Base-by-base conservation (phyloP, 2,329 filamentous ascomycete species). In the Pestalotiopsis sp. region DNA sequence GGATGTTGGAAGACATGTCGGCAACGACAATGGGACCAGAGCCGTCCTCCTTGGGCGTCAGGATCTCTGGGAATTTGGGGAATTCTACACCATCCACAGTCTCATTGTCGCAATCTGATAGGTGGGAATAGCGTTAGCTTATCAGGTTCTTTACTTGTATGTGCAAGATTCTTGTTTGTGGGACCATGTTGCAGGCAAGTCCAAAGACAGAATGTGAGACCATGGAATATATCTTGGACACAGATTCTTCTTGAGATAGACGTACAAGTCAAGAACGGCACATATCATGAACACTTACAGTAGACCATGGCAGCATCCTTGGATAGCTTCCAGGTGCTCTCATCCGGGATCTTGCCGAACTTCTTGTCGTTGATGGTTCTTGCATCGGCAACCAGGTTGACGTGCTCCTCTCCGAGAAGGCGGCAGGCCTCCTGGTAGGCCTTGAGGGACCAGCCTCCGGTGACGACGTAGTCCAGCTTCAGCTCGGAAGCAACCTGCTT, bases 11-110 rank as follows among this genome's bases (percentile, higher is more conserved):
- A 61, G 89, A 92, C 93, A 98, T 97, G 80, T 98, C 95, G 23
- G 93, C 94, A 4, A 97, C 91, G 5, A 98, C 92, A 69, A 97
- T 88, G 1, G 91, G 90, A 39, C 90, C 89, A 65, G 91, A 87
- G 9, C 90, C 90, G 64, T 90, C 87, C 1, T 84, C 80, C 6
- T 81, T 80, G 12, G 87, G 81, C 63, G 88, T 87, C 27, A 97
- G 85, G 7, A 81, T 79, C 71, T 90, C 82, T 27, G 95, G 95
- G 76, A 89, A 89, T 17, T 75, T 81, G 5, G 92, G 94, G 74
- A 97, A 97, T 78, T 98, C 95, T 20, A 98, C 94, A 41, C 95
- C 95, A 76, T 97, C 94, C 5, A 97, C 94, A 0, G 94, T 97
- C 84, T 98, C 95, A 75, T 98, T 98, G 80, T 95, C 92, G 80